Evolutionary conservation across 2,329 filamentous ascomycete genomes (phyloP), one percentile per base, ranked within the genome.

Genomic region (Rachicladosporium sp.): DNA sequence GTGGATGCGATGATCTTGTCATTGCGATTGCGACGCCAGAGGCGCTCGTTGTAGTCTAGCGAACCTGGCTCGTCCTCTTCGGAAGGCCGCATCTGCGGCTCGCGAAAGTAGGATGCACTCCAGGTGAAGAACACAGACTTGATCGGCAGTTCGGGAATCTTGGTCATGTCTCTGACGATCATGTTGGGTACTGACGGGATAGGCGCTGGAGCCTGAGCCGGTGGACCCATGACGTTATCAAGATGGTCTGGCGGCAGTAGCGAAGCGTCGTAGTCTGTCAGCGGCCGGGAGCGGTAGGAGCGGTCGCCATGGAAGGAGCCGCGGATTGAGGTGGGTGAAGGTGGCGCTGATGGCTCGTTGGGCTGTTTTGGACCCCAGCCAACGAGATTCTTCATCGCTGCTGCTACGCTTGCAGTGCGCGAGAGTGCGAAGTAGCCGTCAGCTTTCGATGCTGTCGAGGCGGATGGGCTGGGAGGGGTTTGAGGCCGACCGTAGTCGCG

Each of bases 51-150:
- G 63, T 96, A 98, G 59, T 96, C 88, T 10, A 84, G 84, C 54
- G 87, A 95, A 29, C 91, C 91, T 10, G 91, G 91, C 56, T 98
- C 91, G 52, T 98, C 91, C 15, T 88, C 84, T 58, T 98, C 91
- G 42, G 83, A 88, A 3, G 86, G 81, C 57, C 91, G 93, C 91
- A 98, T 96, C 62, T 98, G 91, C 27, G 91, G 91, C 60, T 96
- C 88, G 23, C 88, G 84, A 70, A 96, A 98, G 59, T 98, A 96
- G 60, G 78, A 89, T 33, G 91, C 87, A 3, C 88, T 94, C 88
- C 89, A 98, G 47, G 94, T 85, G 46, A 94, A 71, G 60, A 96
- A 93, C 6, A 73, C 79, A 57, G 87, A 94, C 43, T 74, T 73
- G 11, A 98, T 61, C 1, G 91, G 91, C 21, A 96, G 71, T 9